These are phyloP conservation scores for Aplosporella prunicola DNA, from an alignment of 2,329 filamentous ascomycete species.

Conservation along the genomic window DNA sequence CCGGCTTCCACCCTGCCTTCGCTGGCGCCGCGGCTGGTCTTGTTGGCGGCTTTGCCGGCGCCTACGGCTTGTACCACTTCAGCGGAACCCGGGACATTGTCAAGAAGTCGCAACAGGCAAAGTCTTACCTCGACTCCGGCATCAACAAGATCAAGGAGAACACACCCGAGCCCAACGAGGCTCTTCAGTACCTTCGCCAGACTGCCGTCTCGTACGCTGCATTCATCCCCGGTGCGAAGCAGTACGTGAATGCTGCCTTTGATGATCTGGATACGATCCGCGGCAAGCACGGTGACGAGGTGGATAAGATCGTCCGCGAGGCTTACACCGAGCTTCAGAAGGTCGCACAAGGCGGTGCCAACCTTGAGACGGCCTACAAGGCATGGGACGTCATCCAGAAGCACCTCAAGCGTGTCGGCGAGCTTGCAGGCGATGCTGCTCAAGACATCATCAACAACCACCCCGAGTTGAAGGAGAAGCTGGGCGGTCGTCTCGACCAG, in stretches of 20 bases:
- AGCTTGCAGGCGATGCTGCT: slow-evolving; percentile 53
- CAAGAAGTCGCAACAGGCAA: slow-evolving; percentile 44
- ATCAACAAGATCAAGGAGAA: slow-evolving; percentile 52
- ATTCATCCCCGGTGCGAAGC: slow-evolving; percentile 61
- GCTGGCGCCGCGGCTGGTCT: slow-evolving; percentile 44
- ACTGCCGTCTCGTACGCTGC: slow-evolving; percentile 59
- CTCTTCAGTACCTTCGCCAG: slow-evolving; percentile 54
- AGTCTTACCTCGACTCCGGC: slow-evolving; percentile 51
- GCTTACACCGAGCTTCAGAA: slow-evolving; percentile 59
- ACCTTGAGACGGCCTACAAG: slow-evolving; percentile 51
- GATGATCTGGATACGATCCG: slow-evolving; percentile 60
- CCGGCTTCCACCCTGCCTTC: slow-evolving; percentile 29
- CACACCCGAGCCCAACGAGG: slow-evolving; percentile 58
- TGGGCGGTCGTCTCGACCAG: slow-evolving; percentile 58
- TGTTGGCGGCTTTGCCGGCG: slow-evolving; percentile 35
- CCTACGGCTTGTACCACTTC: slow-evolving; percentile 46
- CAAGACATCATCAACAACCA: slow-evolving; percentile 63
- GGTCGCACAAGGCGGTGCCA: slow-evolving; percentile 50
- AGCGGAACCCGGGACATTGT: slow-evolving; percentile 43
- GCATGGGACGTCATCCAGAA: slow-evolving; percentile 56
- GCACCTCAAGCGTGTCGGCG: slow-evolving; percentile 49
- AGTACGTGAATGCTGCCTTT: slow-evolving; percentile 61
- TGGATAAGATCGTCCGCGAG: slow-evolving; percentile 57
- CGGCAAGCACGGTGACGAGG: slow-evolving; percentile 58
- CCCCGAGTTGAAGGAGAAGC: slow-evolving; percentile 60